These are phyloP conservation scores for Orbilia oligospora DNA, from an alignment of 2,329 filamentous ascomycete genomes.

Conservation along the genomic window DNA sequence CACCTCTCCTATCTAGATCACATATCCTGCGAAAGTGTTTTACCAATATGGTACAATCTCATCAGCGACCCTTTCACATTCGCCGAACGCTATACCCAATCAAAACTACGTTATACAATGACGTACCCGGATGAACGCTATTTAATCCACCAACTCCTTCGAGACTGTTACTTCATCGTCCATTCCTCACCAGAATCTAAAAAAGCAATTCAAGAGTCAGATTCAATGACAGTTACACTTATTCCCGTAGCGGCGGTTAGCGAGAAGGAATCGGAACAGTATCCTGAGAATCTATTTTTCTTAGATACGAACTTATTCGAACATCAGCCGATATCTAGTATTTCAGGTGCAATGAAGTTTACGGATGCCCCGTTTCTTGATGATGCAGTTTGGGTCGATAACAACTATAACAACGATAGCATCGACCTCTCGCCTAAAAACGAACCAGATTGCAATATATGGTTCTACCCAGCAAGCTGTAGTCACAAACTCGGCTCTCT, in stretches of 20 bases:
- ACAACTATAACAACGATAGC: not conserved
- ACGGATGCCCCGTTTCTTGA: constrained; percentile 33
- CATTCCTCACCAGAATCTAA: constrained; percentile 11
- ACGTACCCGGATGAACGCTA: constrained; percentile 36
- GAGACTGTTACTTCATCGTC: constrained; percentile 40
- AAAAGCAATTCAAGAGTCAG: not conserved
- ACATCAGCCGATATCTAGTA: not conserved
- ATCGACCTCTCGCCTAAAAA: not conserved
- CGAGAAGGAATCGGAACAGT: constrained; percentile 6
- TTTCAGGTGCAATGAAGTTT: constrained; percentile 32
- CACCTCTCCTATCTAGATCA: constrained; percentile 32
- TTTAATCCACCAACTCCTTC: constrained; percentile 13
- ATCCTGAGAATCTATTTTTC: constrained; percentile 11
- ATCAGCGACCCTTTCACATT: constrained; percentile 22
- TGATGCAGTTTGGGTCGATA: constrained; percentile 35
- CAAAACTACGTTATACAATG: constrained; percentile 17
- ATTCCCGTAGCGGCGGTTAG: constrained; percentile 7
- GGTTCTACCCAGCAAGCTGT: constrained; percentile 19
- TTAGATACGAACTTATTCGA: constrained; percentile 3
- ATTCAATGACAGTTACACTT: constrained; percentile 25
- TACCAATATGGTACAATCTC: constrained; percentile 25
- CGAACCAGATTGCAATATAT: constrained; percentile 19
- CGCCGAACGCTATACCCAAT: constrained; percentile 12
- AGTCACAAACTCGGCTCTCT: constrained; percentile 3
- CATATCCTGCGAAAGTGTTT: constrained; percentile 22